Evolutionary conservation across 306 rosid species (phyloP), one percentile per base, ranked within the genome.

Genomic region (Quercus engelmannii): DNA sequence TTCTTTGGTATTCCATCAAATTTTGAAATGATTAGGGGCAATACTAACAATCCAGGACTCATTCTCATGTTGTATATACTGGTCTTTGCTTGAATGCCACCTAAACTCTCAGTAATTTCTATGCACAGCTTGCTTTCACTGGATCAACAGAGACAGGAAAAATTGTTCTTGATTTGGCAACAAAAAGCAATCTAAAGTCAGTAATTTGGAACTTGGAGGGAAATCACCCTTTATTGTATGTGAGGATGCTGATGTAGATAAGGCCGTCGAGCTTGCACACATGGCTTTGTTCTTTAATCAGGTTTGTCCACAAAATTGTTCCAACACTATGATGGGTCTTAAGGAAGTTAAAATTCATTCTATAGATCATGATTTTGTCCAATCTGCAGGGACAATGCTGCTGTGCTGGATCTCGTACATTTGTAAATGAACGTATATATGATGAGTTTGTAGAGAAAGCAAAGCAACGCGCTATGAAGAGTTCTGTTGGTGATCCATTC

Each of bases 141-240:
- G 96, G 97, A 79, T 95, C 99, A 55, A 95, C 97, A 21, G 87
- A 56, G 15, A 95, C 97, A 0, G 99, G 99, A 41, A 91, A 95
- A 77, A n/a, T 83, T n/a, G 83, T 91, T 55, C 97, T 86, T 52
- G 79, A 88, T 83, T 74, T 91, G 75, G 97, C 98, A 2, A 89
- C 99, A 28, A 85, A 59, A 86, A 93, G 99, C 88, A 95, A 95
- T 87, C 94, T 93, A 62, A 95, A 93, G 79, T 73, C 87, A 23
- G 99, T 90, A 65, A 91, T 35, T 77, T 88, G 92, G 98, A 95
- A 88, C 96, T 95, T 61, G 99, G 99, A 1, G 97, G 99, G 41
- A 95, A 93, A 87, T 95, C 99, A 63, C 98, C 97, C 23, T 91
- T 95, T 74, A 95, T 95, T 82, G 92, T 95, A 9, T 90, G 97